Evolutionary conservation across 148 eudicot species (phyloP), one percentile per base, ranked within the genome.

Genomic region (Amaranthus cruentus): DNA sequence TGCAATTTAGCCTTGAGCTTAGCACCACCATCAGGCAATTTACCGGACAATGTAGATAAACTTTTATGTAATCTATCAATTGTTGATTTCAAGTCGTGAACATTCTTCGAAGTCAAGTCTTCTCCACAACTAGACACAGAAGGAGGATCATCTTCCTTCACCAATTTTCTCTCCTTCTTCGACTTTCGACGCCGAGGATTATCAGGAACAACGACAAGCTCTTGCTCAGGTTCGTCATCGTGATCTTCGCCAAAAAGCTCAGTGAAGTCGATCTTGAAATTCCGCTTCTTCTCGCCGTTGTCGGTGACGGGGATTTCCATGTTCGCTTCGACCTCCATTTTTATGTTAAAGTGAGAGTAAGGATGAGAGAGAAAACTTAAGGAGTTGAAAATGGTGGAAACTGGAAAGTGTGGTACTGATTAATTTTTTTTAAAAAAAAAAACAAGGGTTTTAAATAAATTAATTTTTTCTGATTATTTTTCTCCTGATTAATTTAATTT

Each of bases 21-120:
- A 2, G 0, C 77, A 3, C 88, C 88, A 5, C 62, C 62, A 64
- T 85, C 88, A 3, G 46, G 70, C 54, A 65, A 54, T 6, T 21
- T 55, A 9, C 3, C 59, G 12, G 4, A 67, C 3, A 6, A 2
- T 47, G 0, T 53, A 2, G 6, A n/a, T 6, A 65, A 4, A n/a
- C 0, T 28, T 3, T 6, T 9, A 4, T 3, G 3, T 2, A 4
- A 6, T 9, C 73, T 74, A 0, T 12, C 65, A 60, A 83, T 81
- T 28, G 42, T 50, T 0, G 13, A 66, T 2, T 68, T 10, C 7
- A 83, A 54, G 0, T 74, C 78, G 1, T 4, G 3, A 2, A 73
- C 81, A 7, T 58, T 4, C 49, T 43, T 28, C 3, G 43, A n/a
- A 4, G 47, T 42, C 4, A 76, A 54, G 3, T 61, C 81, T 9